Evolutionary conservation across 495 filamentous ascomycete genomes (phyloP).

Genomic region (Thermochaetoides thermophila): DNA sequence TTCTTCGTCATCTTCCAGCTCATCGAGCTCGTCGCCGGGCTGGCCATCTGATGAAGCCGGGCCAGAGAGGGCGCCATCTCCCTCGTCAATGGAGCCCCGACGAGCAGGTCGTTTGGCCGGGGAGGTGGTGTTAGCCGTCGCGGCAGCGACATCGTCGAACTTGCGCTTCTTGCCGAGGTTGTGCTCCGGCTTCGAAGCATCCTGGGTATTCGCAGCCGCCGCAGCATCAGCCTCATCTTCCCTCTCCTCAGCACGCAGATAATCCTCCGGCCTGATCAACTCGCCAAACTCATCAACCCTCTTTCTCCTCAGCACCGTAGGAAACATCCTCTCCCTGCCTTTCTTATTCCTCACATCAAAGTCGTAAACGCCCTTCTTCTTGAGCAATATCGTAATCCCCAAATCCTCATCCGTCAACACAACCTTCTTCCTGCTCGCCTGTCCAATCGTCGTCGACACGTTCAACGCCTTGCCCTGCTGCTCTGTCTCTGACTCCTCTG

Average conservation of each 20-base stretch:
- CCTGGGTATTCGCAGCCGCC: conserved; percentile 26
- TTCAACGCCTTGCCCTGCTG: conserved; percentile 88
- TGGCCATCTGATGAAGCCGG: conserved; percentile 24
- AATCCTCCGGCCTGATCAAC: conserved; percentile 83
- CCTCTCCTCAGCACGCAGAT: conserved; percentile 80
- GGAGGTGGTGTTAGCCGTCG: conserved; percentile 20
- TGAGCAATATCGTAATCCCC: conserved; percentile 80
- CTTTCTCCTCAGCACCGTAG: conserved; percentile 63
- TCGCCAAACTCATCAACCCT: conserved; percentile 87
- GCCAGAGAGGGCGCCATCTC: conserved; percentile 23
- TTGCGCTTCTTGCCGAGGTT: conserved; percentile 83
- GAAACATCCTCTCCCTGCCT: conserved; percentile 86
- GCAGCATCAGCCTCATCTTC: conserved; percentile 66
- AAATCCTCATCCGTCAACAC: conserved; percentile 73
- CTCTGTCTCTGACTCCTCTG: conserved; percentile 78
- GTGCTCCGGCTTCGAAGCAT: conserved; percentile 35
- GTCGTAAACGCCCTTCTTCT: conserved; percentile 74
- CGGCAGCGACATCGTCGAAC: conserved; percentile 58
- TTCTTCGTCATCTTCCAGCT: conserved; percentile 40
- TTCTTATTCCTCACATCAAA: conserved; percentile 89
- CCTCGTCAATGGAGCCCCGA: conserved; percentile 22
- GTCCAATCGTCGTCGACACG: conserved; percentile 63
- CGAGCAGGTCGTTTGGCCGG: conserved; percentile 27
- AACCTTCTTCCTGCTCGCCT: conserved; percentile 67
- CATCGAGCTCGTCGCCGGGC: conserved; percentile 36